Percentiles rank a stretch among this genome's conserved stretches.
Conservation (phyloP, 108 stramenopile genomes). For the Fistulifera pelliculosa region DNA sequence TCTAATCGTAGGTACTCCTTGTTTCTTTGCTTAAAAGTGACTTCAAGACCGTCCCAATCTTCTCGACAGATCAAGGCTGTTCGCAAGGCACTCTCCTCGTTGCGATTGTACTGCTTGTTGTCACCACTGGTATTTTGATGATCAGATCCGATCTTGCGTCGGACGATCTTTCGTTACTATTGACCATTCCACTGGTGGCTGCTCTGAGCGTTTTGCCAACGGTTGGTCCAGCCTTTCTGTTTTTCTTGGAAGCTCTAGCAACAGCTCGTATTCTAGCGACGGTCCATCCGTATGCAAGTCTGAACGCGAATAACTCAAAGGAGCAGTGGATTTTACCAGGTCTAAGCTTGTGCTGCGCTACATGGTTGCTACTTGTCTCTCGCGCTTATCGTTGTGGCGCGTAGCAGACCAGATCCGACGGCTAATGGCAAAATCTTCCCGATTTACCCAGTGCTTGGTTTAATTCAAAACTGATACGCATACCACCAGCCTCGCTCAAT, state of each 20-base stretch:
- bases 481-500: slow-evolving; percentile 64
- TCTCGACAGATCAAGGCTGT: slow-evolving; percentile 44
- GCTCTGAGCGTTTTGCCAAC: slow-evolving; percentile 53
- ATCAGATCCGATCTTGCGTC: slow-evolving; percentile 21
- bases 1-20: not conserved
- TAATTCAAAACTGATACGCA: slow-evolving; percentile 19
- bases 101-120: slow-evolving; percentile 26
- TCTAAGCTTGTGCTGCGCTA: slow-evolving; percentile 37
- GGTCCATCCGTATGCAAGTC: slow-evolving; percentile 51
- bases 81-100: slow-evolving; percentile 27
- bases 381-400: slow-evolving; percentile 40
- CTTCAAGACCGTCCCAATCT: slow-evolving; percentile 41
- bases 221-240: slow-evolving; percentile 44
- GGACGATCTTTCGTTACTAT: slow-evolving; percentile 16
- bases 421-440: not conserved
- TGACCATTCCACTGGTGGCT: slow-evolving; percentile 55
- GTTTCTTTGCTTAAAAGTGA: slow-evolving; percentile 11
- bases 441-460: slow-evolving; percentile 14
- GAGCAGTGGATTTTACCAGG: not conserved
- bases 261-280: slow-evolving; percentile 61
- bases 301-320: not conserved
- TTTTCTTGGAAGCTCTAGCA: slow-evolving; percentile 60
- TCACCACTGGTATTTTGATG: slow-evolving; percentile 33
- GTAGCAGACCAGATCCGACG: slow-evolving; percentile 1
- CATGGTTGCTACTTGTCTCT: slow-evolving; percentile 40